A percentile compares a stretch with the other conserved stretches of the same genome.
These are phyloP conservation scores for Aspergillus funiculosus DNA, from an alignment of 495 filamentous ascomycete species.

Conservation along the genomic window DNA sequence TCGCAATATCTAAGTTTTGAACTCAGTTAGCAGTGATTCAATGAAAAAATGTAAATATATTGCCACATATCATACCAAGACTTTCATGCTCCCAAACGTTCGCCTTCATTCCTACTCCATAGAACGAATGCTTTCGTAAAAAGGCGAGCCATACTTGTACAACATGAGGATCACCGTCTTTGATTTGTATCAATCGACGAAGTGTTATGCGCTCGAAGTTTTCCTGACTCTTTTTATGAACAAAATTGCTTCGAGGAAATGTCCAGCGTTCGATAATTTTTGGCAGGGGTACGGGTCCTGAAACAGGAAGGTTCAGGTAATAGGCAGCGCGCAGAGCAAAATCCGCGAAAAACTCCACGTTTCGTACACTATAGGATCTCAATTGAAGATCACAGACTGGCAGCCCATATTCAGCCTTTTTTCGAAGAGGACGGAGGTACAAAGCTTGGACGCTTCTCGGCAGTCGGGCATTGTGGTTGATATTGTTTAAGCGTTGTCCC, in stretches of 20 bases:
- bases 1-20: conserved; percentile 51
- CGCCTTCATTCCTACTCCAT: conserved; percentile 97
- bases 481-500: conserved; percentile 33
- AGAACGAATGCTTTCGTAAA: conserved; percentile 80
- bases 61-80: conserved; percentile 46
- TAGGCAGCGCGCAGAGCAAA: conserved; percentile 94
- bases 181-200: conserved; percentile 83
- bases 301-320: conserved; percentile 81
- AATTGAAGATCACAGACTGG: conserved; percentile 88
- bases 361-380: conserved; percentile 83
- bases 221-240: conserved; percentile 95
- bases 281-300: conserved; percentile 83
- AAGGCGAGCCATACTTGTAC: conserved; percentile 91
- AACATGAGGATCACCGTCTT: conserved; percentile 82
- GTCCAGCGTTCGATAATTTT: conserved; percentile 88
- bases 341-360: conserved; percentile 91
- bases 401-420: conserved; percentile 63
- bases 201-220: conserved; percentile 92
- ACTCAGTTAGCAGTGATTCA: neutral
- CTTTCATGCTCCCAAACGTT: conserved; percentile 86
- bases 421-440: conserved; percentile 79
- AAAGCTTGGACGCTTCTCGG: conserved; percentile 76
- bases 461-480: conserved; percentile 46
- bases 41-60: neutral
- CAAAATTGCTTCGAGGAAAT: conserved; percentile 81